These are phyloP conservation scores for Talaromyces sp. DNA, from an alignment of 2,329 filamentous ascomycete species.

Conservation along the genomic window DNA sequence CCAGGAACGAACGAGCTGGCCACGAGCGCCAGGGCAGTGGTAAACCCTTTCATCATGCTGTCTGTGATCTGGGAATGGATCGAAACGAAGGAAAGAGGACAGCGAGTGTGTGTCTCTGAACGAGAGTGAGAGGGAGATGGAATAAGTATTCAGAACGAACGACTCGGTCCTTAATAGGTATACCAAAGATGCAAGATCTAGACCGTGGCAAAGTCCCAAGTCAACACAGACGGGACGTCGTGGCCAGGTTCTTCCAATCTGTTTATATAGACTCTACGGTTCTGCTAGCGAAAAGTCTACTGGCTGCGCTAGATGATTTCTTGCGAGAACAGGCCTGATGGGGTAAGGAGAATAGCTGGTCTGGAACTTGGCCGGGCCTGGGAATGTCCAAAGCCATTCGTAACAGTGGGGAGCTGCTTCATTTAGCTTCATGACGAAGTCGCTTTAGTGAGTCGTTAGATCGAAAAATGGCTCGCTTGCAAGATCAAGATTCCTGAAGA, in stretches of 20 bases:
- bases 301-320: neutral
- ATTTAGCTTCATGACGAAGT: neutral
- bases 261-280: neutral
- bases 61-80: neutral
- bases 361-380: neutral
- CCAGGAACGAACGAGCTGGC: conserved; percentile 1
- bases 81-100: neutral
- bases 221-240: neutral
- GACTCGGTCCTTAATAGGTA: conserved; percentile 5
- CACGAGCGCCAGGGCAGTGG: neutral
- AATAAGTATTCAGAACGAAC: neutral
- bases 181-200: neutral
- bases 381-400: neutral
- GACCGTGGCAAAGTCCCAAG: neutral
- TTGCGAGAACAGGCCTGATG: neutral
- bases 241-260: neutral
- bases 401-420: neutral
- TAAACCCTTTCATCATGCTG: neutral
- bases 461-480: conserved; percentile 2
- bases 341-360: neutral
- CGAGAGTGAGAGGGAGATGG: neutral
- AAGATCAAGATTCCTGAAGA: neutral
- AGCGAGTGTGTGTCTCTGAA: neutral
- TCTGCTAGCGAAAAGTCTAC: neutral
- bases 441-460: neutral